These are phyloP conservation scores for Pestalotiopsis sp. DNA, from an alignment of 2,329 filamentous ascomycete species.

Conservation along the genomic window DNA sequence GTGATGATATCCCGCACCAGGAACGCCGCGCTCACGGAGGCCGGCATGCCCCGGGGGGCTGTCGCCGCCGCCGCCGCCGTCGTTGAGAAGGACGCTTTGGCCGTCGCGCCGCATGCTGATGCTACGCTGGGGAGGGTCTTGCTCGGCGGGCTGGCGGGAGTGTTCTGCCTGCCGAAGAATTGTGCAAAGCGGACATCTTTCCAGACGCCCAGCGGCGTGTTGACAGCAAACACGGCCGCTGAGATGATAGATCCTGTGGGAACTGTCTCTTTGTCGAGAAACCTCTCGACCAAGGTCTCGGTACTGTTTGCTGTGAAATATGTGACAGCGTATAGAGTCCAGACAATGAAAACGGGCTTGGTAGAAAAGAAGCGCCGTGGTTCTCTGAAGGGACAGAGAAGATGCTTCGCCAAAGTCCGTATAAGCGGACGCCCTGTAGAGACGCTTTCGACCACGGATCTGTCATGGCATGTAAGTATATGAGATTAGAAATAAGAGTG, in stretches of 20 bases:
- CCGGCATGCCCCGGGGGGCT: constrained; percentile 16
- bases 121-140: neutral
- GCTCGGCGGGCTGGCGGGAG: neutral
- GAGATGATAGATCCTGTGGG: constrained; percentile 19
- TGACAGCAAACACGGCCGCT: constrained; percentile 30
- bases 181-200: constrained; percentile 33
- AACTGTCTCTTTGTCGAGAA: constrained; percentile 24
- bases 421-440: constrained; percentile 17
- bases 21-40: constrained; percentile 27
- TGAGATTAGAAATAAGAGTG: neutral
- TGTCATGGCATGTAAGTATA: neutral
- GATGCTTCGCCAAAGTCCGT: constrained; percentile 7
- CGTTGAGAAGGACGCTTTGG: neutral
- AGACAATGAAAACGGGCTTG: constrained; percentile 28
- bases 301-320: constrained; percentile 30
- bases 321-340: constrained; percentile 30
- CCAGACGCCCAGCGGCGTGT: constrained; percentile 32
- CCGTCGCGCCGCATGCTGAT: neutral
- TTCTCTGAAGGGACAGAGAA: constrained; percentile 16
- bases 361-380: constrained; percentile 26
- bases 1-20: constrained; percentile 31
- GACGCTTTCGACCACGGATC: constrained; percentile 19
- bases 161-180: constrained; percentile 21
- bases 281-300: constrained; percentile 26
- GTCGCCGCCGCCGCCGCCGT: constrained; percentile 11